Base-by-base conservation (phyloP, 1,139 yeast genomes). In the Lodderomyces beijingensis region DNA sequence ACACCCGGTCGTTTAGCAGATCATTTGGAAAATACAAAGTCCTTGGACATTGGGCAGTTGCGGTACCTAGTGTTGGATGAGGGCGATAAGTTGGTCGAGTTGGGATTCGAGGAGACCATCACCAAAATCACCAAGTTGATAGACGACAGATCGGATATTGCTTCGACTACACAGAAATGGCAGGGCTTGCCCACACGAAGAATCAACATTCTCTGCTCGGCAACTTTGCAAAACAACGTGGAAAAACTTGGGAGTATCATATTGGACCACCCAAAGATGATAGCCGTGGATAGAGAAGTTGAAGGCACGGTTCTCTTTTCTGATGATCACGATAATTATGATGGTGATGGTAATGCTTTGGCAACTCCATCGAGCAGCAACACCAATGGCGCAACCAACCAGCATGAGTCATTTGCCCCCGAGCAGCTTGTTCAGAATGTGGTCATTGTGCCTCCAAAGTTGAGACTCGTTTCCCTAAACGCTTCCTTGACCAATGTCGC, bases 71-170 rank as follows among this genome's bases (percentile, higher is more conserved):
- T 91, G 12, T 59, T 91, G 42, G 98, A 91, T 60, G 98, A 91
- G 67, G 98, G 97, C 54, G 98, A 91, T 59, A 75, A 89, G 45
- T 70, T 91, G 48, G 86, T 91, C 74, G 98, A 91, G 49, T 68
- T 91, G 38, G 98, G 98, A 1, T 91, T 91, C 51, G 96, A 91
- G 57, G 96, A 91, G 52, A 85, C 96, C 1, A 79, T 91, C 39
- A 70, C 86, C 16, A 77, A 81, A 41, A 88, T 91, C 42, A 65
- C 94, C 32, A 67, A 67, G 28, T 65, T 70, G 37, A 71, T 87
- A 32, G 70, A 78, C 18, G 57, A 58, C 27, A 54, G 53, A 16
- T 68, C 72, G 8, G 54, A 54, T 31, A 62, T 79, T 14, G 45
- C 54, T 27, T 64, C 69, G 21, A 63, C 70, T 25, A 43, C 47